These are phyloP conservation scores for Lanzia echinophila DNA, from an alignment of 2,329 filamentous ascomycete genomes.

Conservation along the genomic window DNA sequence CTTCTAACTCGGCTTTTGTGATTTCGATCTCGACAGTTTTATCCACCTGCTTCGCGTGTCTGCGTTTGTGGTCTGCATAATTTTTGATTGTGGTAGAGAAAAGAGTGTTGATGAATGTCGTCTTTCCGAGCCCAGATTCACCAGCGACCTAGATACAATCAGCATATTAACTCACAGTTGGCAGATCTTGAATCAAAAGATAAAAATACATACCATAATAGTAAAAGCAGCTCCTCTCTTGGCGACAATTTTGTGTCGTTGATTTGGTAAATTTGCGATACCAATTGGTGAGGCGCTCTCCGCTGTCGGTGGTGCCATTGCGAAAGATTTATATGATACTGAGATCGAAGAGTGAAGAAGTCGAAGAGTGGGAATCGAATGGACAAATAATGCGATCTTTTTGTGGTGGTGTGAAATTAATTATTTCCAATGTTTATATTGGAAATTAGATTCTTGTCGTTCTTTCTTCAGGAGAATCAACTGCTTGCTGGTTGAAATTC, in stretches of 20 bases:
- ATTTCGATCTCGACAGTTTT: conserved; percentile 99
- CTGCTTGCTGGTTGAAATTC: conserved; percentile 7
- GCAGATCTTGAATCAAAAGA: background rate
- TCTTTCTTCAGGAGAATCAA: conserved; percentile 7
- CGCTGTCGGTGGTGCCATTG: conserved; percentile 50
- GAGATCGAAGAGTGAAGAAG: background rate
- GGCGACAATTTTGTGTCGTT: conserved; percentile 68
- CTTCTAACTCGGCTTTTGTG: conserved; percentile 98
- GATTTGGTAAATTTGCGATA: conserved; percentile 68
- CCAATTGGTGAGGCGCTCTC: conserved; percentile 63
- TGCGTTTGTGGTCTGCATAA: conserved; percentile 99
- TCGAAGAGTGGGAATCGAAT: background rate
- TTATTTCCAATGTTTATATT: conserved; percentile 3
- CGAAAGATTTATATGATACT: conserved; percentile 5
- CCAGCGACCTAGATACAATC: conserved; percentile 69
- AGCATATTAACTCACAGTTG: conserved; percentile 1
- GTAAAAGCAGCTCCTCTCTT: conserved; percentile 96
- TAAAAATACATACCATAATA: conserved; percentile 69
- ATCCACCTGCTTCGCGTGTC: conserved; percentile 98
- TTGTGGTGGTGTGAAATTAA: background rate
- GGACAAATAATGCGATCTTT: background rate
- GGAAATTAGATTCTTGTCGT: background rate
- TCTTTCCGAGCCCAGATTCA: conserved; percentile 98
- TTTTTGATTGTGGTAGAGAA: conserved; percentile 99
- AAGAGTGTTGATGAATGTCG: conserved; percentile 99